Evolutionary conservation across 441 rosid species (phyloP).

Genomic region (Populus hybrid): DNA sequence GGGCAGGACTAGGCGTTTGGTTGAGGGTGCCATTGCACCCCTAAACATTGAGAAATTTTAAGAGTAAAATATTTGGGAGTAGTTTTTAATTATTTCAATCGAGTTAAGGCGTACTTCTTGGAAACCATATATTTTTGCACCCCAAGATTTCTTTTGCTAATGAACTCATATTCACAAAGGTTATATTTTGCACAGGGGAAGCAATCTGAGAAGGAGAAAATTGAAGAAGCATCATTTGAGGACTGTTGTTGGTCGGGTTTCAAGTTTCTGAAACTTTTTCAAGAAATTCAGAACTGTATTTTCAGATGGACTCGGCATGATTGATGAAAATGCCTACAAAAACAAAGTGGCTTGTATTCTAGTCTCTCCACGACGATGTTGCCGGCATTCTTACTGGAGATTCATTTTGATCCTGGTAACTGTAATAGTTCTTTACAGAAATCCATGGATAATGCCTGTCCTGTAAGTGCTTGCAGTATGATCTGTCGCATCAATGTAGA

Average conservation of each 20-base stretch:
- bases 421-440: not conserved
- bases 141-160: not conserved
- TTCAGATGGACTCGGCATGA: not conserved
- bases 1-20: not conserved
- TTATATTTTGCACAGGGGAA: slow-evolving; percentile 46
- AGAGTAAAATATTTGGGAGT: not conserved
- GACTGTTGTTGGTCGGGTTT: slow-evolving; percentile 32
- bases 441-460: not conserved
- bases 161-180: not conserved
- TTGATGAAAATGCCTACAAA: not conserved
- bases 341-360: not conserved
- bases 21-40: not conserved
- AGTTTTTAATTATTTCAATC: too few relatives aligned
- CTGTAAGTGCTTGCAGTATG: not conserved
- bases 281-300: not conserved
- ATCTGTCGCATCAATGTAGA: too few relatives aligned
- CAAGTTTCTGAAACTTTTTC: slow-evolving; percentile 14
- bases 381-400: not conserved
- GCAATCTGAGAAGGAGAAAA: slow-evolving; percentile 63
- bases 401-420: not conserved
- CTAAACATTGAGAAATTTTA: not conserved
- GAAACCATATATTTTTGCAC: not conserved
- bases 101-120: not conserved
- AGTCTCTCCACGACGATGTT: not conserved
- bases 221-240: slow-evolving; percentile 59